Evolutionary conservation across 2,329 filamentous ascomycete species (phyloP).

Genomic region (Camillea tinctor): DNA sequence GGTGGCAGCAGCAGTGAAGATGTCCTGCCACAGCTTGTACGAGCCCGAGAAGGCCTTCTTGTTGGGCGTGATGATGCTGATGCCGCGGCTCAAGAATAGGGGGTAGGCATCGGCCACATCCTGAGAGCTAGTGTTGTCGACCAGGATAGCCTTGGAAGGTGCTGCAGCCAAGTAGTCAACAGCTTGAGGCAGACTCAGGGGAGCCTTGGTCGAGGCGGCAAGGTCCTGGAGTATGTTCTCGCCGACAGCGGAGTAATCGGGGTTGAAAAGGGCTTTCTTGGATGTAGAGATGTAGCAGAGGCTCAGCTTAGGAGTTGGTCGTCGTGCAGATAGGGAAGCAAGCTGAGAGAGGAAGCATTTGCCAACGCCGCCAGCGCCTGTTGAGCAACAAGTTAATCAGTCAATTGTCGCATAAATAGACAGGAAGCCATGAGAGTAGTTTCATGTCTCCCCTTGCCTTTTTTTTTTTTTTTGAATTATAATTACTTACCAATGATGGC

Average conservation of each 20-base stretch:
- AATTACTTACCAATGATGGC: constrained; percentile 44
- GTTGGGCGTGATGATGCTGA: constrained; percentile 94
- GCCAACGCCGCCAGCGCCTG: constrained; percentile 90
- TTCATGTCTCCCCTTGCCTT: too few species aligned
- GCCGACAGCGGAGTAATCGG: constrained; percentile 68
- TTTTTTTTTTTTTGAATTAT: background rate
- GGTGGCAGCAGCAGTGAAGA: constrained; percentile 70
- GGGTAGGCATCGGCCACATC: constrained; percentile 84
- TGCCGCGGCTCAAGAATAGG: constrained; percentile 72
- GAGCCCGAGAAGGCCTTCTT: constrained; percentile 95
- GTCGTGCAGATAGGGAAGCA: constrained; percentile 62
- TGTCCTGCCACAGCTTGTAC: constrained; percentile 80
- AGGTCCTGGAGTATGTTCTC: constrained; percentile 62
- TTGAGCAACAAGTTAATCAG: constrained; percentile 16
- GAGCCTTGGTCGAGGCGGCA: constrained; percentile 59
- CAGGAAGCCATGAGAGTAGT: too few species aligned
- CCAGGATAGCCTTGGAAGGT: constrained; percentile 75
- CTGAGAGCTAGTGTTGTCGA: constrained; percentile 95
- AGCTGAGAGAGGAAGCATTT: constrained; percentile 88
- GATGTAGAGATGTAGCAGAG: constrained; percentile 86
- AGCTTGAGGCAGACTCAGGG: constrained; percentile 68
- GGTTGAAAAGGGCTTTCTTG: constrained; percentile 75
- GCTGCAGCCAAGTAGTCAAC: constrained; percentile 75
- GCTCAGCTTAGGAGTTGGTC: constrained; percentile 67
- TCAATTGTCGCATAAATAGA: constrained; percentile 8